Percentiles rank a stretch among this genome's conserved stretches.
phyloP scores from a whole-genome alignment of 345 rosid species.

The Salix brachista region DNA sequence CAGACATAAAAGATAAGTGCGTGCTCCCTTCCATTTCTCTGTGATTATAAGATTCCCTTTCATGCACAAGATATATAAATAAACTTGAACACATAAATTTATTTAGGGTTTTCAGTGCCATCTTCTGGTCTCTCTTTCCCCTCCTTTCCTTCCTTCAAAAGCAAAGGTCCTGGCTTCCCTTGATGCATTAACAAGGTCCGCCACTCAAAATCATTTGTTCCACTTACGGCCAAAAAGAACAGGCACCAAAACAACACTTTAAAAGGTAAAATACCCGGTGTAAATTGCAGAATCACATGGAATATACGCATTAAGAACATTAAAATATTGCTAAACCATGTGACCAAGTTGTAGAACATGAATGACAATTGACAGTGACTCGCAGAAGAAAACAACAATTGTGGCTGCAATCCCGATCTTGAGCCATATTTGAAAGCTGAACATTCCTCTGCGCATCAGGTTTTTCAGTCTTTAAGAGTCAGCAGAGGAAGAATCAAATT shows the following conservation, averaged over 20 bases:
- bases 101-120: too few relatives aligned
- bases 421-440: slow-evolving; percentile 6
- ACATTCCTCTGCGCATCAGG: background rate
- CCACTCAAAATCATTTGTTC: too few relatives aligned
- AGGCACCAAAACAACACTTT: background rate
- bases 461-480: background rate
- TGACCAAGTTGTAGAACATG: background rate
- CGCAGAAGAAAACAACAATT: background rate
- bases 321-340: background rate
- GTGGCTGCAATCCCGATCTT: slow-evolving; percentile 10
- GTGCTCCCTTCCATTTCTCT: background rate
- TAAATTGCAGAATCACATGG: background rate
- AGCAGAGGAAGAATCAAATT: background rate
- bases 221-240: background rate
- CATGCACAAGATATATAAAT: too few relatives aligned
- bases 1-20: background rate
- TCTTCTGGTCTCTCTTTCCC: too few relatives aligned
- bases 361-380: background rate
- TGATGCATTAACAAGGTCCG: too few relatives aligned
- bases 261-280: background rate
- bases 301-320: background rate
- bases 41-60: too few relatives aligned
- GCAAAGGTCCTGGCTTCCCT: too few relatives aligned
- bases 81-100: too few relatives aligned
- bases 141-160: too few relatives aligned